Evolutionary conservation across 306 rosid species (phyloP).

Genomic region (Ormosia semicastrata): DNA sequence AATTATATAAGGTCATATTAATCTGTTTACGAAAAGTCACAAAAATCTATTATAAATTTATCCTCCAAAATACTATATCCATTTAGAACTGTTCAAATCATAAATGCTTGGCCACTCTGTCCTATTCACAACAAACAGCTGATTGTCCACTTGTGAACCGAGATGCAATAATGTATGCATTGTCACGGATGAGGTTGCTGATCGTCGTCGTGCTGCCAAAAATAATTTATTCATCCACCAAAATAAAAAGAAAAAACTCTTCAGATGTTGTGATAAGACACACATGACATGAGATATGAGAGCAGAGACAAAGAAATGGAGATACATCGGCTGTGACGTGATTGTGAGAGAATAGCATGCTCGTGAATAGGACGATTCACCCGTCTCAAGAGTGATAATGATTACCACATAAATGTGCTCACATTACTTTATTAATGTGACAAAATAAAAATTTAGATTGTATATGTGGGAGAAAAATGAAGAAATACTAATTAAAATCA

Average conservation of each 20-base stretch:
- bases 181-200: neutral
- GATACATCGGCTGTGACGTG: neutral
- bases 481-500: too few relatives aligned
- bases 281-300: neutral
- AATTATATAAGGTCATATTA: too few relatives aligned
- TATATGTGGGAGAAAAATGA: too few relatives aligned
- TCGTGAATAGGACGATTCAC: constrained; percentile 28
- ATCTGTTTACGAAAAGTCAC: too few relatives aligned
- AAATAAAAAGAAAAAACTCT: neutral
- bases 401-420: too few relatives aligned
- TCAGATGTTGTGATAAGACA: neutral
- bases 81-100: neutral
- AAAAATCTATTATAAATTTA: too few relatives aligned
- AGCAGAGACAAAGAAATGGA: neutral
- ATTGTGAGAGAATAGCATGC: constrained; percentile 22
- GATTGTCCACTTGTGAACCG: neutral
- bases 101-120: neutral
- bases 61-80: neutral
- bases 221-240: neutral
- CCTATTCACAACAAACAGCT: neutral
- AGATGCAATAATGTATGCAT: neutral
- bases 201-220: neutral
- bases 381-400: neutral
- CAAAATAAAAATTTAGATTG: too few relatives aligned
- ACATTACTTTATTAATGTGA: too few relatives aligned